Evolutionary conservation across 495 filamentous ascomycete species (phyloP).

Genomic region (Amniculicola lignicola): DNA sequence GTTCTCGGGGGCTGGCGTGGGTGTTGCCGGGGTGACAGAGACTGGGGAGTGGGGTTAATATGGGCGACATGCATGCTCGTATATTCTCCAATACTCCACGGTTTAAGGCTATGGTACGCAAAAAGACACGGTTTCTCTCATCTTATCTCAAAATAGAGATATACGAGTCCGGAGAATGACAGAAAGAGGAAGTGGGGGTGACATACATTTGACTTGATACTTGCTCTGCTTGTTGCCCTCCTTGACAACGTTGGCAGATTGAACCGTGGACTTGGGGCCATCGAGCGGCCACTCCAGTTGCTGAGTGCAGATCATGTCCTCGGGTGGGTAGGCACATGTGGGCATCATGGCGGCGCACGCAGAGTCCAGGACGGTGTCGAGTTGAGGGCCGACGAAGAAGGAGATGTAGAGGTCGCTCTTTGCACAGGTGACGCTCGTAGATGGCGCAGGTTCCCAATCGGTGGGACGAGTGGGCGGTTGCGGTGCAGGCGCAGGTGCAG

Average conservation of each 20-base stretch:
- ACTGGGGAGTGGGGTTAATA: too few relatives aligned
- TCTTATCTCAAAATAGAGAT: too few relatives aligned
- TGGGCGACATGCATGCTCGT: too few relatives aligned
- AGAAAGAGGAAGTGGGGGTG: too few relatives aligned
- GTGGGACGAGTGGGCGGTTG: too few relatives aligned
- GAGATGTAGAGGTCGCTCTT: background rate
- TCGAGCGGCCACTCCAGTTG: background rate
- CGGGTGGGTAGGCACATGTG: constrained; percentile 1
- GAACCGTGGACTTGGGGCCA: background rate
- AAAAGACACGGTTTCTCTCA: too few relatives aligned
- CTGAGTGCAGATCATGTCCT: background rate
- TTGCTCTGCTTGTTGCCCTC: background rate
- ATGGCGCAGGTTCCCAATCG: background rate
- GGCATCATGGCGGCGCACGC: constrained; percentile 13
- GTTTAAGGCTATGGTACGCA: background rate
- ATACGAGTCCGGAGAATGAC: too few relatives aligned
- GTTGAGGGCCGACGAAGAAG: background rate
- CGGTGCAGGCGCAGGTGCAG: too few relatives aligned
- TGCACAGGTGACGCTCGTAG: background rate
- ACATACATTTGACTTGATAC: background rate
- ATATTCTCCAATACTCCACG: background rate
- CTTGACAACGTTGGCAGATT: background rate
- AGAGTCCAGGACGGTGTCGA: background rate
- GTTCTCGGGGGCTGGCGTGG: too few relatives aligned
- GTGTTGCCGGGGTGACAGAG: constrained; percentile 4